phyloP scores from a whole-genome alignment of 176 grass and related monocot genomes.

The Carex littledalei region DNA sequence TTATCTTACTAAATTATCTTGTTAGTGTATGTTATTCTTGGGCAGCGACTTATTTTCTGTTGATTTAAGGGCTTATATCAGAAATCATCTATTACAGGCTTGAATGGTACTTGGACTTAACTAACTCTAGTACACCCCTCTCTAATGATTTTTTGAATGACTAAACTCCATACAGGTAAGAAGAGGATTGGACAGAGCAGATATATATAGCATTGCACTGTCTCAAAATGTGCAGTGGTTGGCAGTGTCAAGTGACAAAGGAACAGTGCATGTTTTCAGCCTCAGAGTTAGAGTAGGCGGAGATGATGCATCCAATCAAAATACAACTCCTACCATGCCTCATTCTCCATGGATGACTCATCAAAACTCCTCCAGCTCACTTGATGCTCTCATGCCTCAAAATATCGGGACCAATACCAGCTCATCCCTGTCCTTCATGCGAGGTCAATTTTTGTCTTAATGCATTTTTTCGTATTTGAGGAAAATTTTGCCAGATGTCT shows the following conservation, averaged over 20 bases:
- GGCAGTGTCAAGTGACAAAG: slow-evolving; percentile 69
- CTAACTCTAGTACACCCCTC: background rate
- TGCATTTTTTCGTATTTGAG: slow-evolving; percentile 8
- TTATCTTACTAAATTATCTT: background rate
- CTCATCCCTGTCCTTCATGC: slow-evolving; percentile 69
- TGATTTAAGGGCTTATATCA: background rate
- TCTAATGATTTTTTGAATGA: background rate
- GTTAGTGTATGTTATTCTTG: background rate
- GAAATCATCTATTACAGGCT: background rate
- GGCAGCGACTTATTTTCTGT: background rate
- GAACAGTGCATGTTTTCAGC: slow-evolving; percentile 72
- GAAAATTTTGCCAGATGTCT: background rate
- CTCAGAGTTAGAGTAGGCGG: slow-evolving; percentile 26
- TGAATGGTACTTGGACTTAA: slow-evolving; percentile 6
- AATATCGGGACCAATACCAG: slow-evolving; percentile 37
- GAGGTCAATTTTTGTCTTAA: slow-evolving; percentile 29
- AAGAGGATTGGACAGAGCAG: slow-evolving; percentile 61
- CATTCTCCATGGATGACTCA: slow-evolving; percentile 10
- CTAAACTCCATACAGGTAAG: slow-evolving; percentile 51
- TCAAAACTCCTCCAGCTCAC: slow-evolving; percentile 34
- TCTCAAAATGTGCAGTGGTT: slow-evolving; percentile 57
- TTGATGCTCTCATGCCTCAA: slow-evolving; percentile 21
- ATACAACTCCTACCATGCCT: slow-evolving; percentile 9
- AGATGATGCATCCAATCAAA: slow-evolving; percentile 28
- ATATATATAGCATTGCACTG: slow-evolving; percentile 66